These are phyloP conservation scores for Brassica incana DNA, from an alignment of 345 rosid genomes.

Conservation along the genomic window DNA sequence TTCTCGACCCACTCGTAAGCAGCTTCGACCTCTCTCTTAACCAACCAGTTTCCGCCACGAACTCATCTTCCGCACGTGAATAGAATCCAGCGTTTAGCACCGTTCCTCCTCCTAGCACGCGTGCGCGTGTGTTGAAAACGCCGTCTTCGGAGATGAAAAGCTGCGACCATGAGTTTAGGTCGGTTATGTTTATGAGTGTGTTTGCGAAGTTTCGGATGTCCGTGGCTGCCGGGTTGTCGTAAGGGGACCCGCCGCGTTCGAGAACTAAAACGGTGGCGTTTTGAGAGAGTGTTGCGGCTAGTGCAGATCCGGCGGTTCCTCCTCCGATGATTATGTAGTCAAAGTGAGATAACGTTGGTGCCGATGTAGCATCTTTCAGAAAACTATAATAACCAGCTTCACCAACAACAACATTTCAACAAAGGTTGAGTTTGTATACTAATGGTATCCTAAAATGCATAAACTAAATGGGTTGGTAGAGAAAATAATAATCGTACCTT, in stretches of 20 bases:
- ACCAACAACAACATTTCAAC: not conserved
- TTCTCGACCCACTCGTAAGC: conserved; percentile 20
- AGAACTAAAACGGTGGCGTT: conserved; percentile 59
- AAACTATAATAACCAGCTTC: conserved; percentile 43
- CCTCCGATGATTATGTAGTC: conserved; percentile 81
- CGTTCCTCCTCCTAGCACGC: conserved; percentile 6
- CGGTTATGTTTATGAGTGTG: conserved; percentile 40
- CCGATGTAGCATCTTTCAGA: conserved; percentile 54
- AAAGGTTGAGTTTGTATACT: not conserved
- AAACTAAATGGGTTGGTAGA: not conserved
- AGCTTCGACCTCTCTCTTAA: conserved; percentile 2
- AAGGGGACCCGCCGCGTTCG: conserved; percentile 54
- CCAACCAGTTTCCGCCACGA: not conserved
- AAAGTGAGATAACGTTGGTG: conserved; percentile 41
- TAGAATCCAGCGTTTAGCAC: conserved; percentile 5
- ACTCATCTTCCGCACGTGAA: not conserved
- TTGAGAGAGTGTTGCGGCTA: conserved; percentile 68
- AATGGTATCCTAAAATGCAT: not conserved
- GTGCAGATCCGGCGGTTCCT: conserved; percentile 71
- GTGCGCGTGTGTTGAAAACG: conserved; percentile 2
- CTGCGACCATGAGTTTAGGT: conserved; percentile 53
- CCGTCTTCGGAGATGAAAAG: conserved; percentile 50
- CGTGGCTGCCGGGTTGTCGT: conserved; percentile 44
- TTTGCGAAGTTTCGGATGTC: conserved; percentile 43
- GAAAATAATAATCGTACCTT: not conserved